phyloP scores from a whole-genome alignment of 169 alveolate genomes.

The Cryptosporidium ryanae region DNA sequence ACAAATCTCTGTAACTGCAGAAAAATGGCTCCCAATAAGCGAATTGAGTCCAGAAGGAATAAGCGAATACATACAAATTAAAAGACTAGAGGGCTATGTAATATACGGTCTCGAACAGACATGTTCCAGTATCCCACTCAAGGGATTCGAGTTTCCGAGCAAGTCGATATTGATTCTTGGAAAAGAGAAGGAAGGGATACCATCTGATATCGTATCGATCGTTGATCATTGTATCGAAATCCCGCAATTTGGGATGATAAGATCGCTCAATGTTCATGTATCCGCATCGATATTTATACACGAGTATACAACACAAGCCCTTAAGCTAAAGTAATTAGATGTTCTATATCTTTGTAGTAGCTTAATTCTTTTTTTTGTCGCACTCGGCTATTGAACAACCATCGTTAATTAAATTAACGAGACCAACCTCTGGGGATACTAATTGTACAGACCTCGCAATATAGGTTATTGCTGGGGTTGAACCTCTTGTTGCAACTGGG shows the following conservation, averaged over 20 bases:
- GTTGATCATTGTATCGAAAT: constrained; percentile 90
- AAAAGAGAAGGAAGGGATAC: constrained; percentile 93
- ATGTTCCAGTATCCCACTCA: constrained; percentile 82
- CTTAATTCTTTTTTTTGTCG: constrained; percentile 2
- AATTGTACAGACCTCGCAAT: constrained; percentile 24
- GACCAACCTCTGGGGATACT: constrained; percentile 25
- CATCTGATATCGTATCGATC: constrained; percentile 85
- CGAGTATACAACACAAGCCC: constrained; percentile 86
- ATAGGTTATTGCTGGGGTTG: constrained; percentile 45
- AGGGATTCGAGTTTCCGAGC: constrained; percentile 84
- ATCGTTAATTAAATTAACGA: constrained; percentile 21
- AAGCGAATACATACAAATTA: constrained; percentile 77
- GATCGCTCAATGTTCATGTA: constrained; percentile 94
- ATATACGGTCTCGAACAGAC: constrained; percentile 92
- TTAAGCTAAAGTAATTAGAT: not conserved
- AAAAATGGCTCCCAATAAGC: constrained; percentile 90
- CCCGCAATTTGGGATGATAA: constrained; percentile 90
- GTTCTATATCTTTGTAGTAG: not conserved
- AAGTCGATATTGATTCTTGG: constrained; percentile 89
- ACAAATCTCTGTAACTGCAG: constrained; percentile 89
- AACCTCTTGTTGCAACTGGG: constrained; percentile 36
- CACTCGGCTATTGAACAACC: constrained; percentile 1
- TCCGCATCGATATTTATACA: constrained; percentile 90
- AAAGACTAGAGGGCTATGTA: constrained; percentile 85
- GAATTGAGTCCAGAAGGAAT: constrained; percentile 79